Conservation (phyloP, 139 green algal species). For the Mesostigma viride region DNA sequence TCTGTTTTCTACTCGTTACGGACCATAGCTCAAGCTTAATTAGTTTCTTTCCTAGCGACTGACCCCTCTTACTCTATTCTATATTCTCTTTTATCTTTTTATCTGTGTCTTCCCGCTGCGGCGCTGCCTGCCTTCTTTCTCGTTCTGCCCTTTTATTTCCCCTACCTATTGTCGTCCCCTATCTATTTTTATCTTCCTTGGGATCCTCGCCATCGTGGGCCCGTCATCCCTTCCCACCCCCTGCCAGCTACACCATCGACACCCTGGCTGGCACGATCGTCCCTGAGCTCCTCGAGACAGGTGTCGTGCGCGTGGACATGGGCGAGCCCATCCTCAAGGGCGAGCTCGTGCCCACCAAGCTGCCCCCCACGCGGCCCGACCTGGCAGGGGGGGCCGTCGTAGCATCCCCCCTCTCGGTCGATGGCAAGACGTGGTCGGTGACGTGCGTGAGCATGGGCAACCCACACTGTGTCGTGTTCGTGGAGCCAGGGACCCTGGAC, state of each 20-base stretch:
- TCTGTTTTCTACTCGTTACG: too few relatives aligned
- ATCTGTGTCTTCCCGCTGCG: neutral
- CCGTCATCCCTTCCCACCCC: too few relatives aligned
- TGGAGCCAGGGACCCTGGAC: slow-evolving; percentile 18
- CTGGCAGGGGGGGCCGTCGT: slow-evolving; percentile 51
- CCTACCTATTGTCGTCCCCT: neutral
- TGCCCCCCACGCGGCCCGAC: slow-evolving; percentile 39
- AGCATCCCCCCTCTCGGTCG: slow-evolving; percentile 49
- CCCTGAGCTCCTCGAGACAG: slow-evolving; percentile 69
- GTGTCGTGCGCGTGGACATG: slow-evolving; percentile 88
- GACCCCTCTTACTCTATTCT: too few relatives aligned
- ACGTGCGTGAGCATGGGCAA: slow-evolving; percentile 96
- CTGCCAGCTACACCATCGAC: slow-evolving; percentile 65
- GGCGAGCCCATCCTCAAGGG: slow-evolving; percentile 72
- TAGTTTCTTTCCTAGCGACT: too few relatives aligned
- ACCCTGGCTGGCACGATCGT: slow-evolving; percentile 90
- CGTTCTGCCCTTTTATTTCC: neutral
- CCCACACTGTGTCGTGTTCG: slow-evolving; percentile 82
- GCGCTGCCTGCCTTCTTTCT: neutral
- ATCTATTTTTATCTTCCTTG: slow-evolving; percentile 1
- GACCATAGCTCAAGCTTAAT: too few relatives aligned
- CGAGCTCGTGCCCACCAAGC: slow-evolving; percentile 66
- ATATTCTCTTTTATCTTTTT: neutral
- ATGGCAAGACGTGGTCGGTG: slow-evolving; percentile 61
- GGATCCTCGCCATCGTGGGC: too few relatives aligned